phyloP scores from a whole-genome alignment of 2,329 filamentous ascomycete species.

The Thelonectria rubi region DNA sequence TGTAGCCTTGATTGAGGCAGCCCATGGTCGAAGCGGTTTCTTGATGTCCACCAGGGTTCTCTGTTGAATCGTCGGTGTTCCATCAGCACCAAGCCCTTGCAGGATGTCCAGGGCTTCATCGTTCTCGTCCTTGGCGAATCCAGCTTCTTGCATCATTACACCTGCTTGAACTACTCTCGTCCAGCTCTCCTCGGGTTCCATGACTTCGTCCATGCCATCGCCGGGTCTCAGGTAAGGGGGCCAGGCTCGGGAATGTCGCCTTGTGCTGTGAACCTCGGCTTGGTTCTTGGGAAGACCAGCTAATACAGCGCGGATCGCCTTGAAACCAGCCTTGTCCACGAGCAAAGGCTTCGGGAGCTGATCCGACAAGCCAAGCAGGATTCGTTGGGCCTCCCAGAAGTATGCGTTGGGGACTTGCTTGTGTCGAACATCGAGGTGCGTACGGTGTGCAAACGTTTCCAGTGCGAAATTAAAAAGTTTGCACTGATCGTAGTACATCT shows the following conservation, averaged over 20 bases:
- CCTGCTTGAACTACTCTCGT: constrained; percentile 64
- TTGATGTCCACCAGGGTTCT: constrained; percentile 33
- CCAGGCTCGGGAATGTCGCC: constrained; percentile 63
- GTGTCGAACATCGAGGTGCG: constrained; percentile 36
- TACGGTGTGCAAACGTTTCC: constrained; percentile 40
- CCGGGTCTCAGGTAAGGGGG: constrained; percentile 67
- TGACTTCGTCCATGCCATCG: constrained; percentile 67
- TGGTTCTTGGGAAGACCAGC: constrained; percentile 62
- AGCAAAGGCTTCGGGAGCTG: constrained; percentile 57
- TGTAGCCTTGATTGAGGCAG: constrained; percentile 65
- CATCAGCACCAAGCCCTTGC: constrained; percentile 60
- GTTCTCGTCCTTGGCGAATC: constrained; percentile 57
- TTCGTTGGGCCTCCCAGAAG: constrained; percentile 65
- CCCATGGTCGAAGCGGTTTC: constrained; percentile 55
- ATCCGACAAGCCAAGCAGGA: constrained; percentile 62
- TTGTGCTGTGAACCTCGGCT: constrained; percentile 58
- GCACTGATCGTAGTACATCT: constrained; percentile 44
- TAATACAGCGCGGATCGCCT: constrained; percentile 63
- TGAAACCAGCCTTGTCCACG: constrained; percentile 62
- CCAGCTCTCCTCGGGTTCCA: constrained; percentile 60
- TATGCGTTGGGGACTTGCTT: constrained; percentile 44
- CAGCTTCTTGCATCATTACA: constrained; percentile 64
- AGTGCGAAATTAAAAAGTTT: constrained; percentile 46
- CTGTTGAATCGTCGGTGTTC: constrained; percentile 66
- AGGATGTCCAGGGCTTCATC: constrained; percentile 62